Base-by-base conservation (phyloP, 805 yeast species). In the Candida railenensis region DNA sequence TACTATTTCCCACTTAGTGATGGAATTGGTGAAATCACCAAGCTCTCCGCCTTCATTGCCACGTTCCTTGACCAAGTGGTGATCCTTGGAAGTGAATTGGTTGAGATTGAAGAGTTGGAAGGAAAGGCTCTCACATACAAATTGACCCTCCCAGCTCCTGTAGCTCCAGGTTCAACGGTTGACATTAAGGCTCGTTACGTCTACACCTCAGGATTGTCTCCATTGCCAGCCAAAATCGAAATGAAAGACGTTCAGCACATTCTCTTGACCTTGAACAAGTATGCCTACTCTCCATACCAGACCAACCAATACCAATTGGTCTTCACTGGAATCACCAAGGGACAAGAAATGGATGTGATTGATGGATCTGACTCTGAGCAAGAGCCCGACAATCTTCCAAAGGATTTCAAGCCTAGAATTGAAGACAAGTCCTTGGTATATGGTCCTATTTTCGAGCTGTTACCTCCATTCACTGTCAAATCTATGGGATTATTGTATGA, bases 171-270 rank as follows among this genome's bases (percentile, higher is more conserved):
- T 32, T 75, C 82, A 20, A 65, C 67, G 28, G 62, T 74, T 40
- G 69, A 74, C 33, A 57, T 92, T 39, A 65, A 68, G 34, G 66
- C 84, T 15, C 72, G 79, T 28, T 65, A 74, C 49, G 77, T 80
- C 2, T 68, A 77, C 47, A 72, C 79, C 28, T 70, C 74, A 47
- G 61, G 68, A 32, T 56, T 83, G 41, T 49, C 54, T 43, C 89
- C 97, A 37, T 62, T 77, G 43, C 97, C 98, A 1, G 76, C 73
- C 43, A 67, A 73, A 49, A 80, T 86, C 37, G 72, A 66, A 15
- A 74, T 91, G 69, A 69, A 67, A 8, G 87, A 79, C 20, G 66
- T 66, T 30, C 97, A 91, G 71, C 66, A 72, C 25, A 59, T 92
- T 46, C 64, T 81, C 37, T 67, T 81, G 51, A 65, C 70, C 39